These are phyloP conservation scores for Atkinsonella texensis DNA, from an alignment of 2,329 filamentous ascomycete genomes.

Conservation along the genomic window DNA sequence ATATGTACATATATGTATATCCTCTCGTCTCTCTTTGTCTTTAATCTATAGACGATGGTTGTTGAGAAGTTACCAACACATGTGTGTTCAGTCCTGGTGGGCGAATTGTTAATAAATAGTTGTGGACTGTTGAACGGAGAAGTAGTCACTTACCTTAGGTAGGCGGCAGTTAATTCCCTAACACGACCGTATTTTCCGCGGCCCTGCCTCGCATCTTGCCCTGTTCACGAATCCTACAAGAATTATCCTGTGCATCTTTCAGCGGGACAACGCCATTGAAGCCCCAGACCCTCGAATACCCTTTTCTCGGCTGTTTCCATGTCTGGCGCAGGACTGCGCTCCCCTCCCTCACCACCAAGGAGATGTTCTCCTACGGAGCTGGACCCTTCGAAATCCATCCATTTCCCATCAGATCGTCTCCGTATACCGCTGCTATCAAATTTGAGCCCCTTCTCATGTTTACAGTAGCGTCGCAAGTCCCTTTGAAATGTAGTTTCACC, in stretches of 20 bases:
- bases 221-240: background rate
- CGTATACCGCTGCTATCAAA: conserved; percentile 87
- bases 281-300: conserved; percentile 65
- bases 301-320: conserved; percentile 65
- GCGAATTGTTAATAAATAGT: too few species aligned
- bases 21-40: too few species aligned
- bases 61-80: too few species aligned
- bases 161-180: too few species aligned
- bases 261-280: conserved; percentile 53
- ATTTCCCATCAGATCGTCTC: conserved; percentile 48
- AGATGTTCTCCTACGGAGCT: background rate
- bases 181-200: too few species aligned
- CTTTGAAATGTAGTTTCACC: conserved; percentile 84
- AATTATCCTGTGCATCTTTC: conserved; percentile 55
- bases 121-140: too few species aligned
- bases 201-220: background rate
- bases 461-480: conserved; percentile 72
- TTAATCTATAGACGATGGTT: too few species aligned
- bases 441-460: conserved; percentile 59
- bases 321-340: conserved; percentile 37
- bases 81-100: too few species aligned
- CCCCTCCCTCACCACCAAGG: conserved; percentile 22
- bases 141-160: too few species aligned
- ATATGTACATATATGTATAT: too few species aligned
- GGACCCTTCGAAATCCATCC: conserved; percentile 52